Conservation (phyloP, 176 grass and related monocot species). For the Thinopyrum elongatum region DNA sequence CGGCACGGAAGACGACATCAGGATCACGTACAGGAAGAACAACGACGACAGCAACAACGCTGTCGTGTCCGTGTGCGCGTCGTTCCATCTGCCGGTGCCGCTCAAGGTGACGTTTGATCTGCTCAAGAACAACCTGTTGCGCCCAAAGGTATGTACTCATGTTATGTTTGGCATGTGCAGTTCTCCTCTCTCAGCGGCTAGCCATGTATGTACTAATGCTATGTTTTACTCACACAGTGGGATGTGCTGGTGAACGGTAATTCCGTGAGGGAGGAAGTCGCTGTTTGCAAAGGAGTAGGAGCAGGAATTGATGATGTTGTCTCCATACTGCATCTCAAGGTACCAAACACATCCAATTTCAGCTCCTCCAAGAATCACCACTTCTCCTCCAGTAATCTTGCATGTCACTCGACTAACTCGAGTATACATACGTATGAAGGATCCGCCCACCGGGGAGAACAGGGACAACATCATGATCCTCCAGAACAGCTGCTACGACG, state of each 20-base stretch:
- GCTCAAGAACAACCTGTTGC: slow-evolving; percentile 34
- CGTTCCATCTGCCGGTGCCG: slow-evolving; percentile 40
- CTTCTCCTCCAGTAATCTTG: background rate
- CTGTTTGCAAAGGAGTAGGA: slow-evolving; percentile 25
- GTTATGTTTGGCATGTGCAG: background rate
- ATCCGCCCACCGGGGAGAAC: background rate
- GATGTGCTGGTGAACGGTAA: slow-evolving; percentile 45
- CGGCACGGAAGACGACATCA: slow-evolving; percentile 41
- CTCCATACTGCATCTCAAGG: slow-evolving; percentile 53
- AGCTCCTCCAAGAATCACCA: background rate
- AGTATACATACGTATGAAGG: background rate
- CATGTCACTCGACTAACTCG: background rate
- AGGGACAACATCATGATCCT: slow-evolving; percentile 50
- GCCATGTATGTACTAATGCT: background rate
- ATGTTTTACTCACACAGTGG: slow-evolving; percentile 38
- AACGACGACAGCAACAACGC: background rate
- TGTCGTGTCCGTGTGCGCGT: slow-evolving; percentile 38
- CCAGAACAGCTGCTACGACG: slow-evolving; percentile 52
- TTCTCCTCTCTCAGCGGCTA: slow-evolving; percentile 12
- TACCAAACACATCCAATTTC: background rate
- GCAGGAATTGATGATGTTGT: slow-evolving; percentile 33
- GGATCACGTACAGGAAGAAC: slow-evolving; percentile 31
- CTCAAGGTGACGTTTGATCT: slow-evolving; percentile 40
- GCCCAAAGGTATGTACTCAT: slow-evolving; percentile 19
- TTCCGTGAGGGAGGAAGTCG: slow-evolving; percentile 41